Percentiles rank a stretch among this genome's conserved stretches.
These are phyloP conservation scores for Xylaria acuta DNA, from an alignment of 495 filamentous ascomycete species.

Conservation along the genomic window DNA sequence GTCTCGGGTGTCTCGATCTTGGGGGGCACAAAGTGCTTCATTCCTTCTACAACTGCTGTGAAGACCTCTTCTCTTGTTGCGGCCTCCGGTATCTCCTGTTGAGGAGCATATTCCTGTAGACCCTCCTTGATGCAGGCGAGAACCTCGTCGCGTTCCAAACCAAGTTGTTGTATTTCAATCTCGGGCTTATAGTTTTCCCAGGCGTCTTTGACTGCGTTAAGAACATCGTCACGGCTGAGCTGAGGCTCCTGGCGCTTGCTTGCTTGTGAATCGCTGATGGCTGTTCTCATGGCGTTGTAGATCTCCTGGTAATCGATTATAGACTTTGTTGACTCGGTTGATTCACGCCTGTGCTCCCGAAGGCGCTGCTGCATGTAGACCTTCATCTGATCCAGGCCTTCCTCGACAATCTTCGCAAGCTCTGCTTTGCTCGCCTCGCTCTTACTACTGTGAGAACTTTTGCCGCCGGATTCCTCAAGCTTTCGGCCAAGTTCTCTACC, in stretches of 20 bases:
- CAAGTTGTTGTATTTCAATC: slow-evolving; percentile 86
- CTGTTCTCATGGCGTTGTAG: slow-evolving; percentile 78
- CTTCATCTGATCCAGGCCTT: slow-evolving; percentile 79
- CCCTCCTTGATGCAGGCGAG: slow-evolving; percentile 84
- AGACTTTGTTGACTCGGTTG: slow-evolving; percentile 51
- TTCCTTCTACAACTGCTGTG: slow-evolving; percentile 77
- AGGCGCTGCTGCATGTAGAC: slow-evolving; percentile 78
- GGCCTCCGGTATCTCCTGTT: slow-evolving; percentile 48
- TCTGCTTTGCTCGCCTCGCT: slow-evolving; percentile 65
- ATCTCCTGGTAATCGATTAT: slow-evolving; percentile 76
- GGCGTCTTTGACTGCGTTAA: slow-evolving; percentile 83
- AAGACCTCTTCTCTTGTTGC: slow-evolving; percentile 81
- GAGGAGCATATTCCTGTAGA: slow-evolving; percentile 73
- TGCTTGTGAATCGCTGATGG: slow-evolving; percentile 72
- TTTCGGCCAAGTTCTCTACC: slow-evolving; percentile 84
- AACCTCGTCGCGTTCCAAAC: slow-evolving; percentile 86
- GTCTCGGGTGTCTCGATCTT: slow-evolving; percentile 67
- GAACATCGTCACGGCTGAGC: slow-evolving; percentile 74
- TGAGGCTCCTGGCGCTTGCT: slow-evolving; percentile 47
- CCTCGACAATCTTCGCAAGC: slow-evolving; percentile 75
- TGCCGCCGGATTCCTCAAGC: slow-evolving; percentile 69
- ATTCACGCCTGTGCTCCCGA: slow-evolving; percentile 74
- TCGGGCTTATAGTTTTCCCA: slow-evolving; percentile 93
- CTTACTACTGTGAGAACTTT: slow-evolving; percentile 53
- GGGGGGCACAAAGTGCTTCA: slow-evolving; percentile 78